phyloP scores from a whole-genome alignment of 2,329 filamentous ascomycete species.

The Golovinomyces cichoracearum region DNA sequence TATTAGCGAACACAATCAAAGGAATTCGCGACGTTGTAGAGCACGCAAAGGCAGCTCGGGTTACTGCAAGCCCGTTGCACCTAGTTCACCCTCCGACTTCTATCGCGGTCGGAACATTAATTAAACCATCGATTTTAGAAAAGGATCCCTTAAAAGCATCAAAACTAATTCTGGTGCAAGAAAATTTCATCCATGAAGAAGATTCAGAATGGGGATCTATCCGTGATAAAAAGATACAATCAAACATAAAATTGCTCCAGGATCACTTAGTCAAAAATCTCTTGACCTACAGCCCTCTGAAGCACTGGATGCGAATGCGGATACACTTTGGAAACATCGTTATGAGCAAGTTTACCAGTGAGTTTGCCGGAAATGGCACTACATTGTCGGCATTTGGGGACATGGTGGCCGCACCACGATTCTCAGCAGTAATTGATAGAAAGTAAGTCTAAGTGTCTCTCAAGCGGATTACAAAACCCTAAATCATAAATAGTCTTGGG shows the following conservation, averaged over 20 bases:
- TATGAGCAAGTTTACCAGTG: constrained; percentile 7
- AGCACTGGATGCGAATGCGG: constrained; percentile 13
- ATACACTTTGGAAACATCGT: constrained; percentile 13
- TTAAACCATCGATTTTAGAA: constrained; percentile 3
- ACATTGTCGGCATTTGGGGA: constrained; percentile 8
- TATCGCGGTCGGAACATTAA: constrained; percentile 4
- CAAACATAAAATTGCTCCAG: constrained; percentile 6
- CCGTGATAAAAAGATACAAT: constrained; percentile 2
- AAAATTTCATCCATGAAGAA: constrained; percentile 3
- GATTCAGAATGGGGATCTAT: constrained; percentile 5
- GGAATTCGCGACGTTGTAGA: constrained; percentile 8
- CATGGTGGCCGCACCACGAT: constrained; percentile 10
- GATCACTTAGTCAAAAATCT: constrained; percentile 7
- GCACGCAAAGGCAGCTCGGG: constrained; percentile 6
- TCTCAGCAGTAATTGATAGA: constrained; percentile 9
- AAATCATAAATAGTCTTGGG: constrained; percentile 4
- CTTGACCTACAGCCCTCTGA: constrained; percentile 7
- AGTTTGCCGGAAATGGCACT: constrained; percentile 5
- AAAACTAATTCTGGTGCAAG: constrained; percentile 6
- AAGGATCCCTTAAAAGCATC: constrained; percentile 1
- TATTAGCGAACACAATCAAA: background rate
- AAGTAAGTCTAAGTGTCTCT: constrained; percentile 8
- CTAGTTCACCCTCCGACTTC: constrained; percentile 10
- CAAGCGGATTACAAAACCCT: background rate
- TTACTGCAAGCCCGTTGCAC: constrained; percentile 7